Base-by-base conservation (phyloP, 352 stramenopile species). In the Phytopythium chamaehyphon region DNA sequence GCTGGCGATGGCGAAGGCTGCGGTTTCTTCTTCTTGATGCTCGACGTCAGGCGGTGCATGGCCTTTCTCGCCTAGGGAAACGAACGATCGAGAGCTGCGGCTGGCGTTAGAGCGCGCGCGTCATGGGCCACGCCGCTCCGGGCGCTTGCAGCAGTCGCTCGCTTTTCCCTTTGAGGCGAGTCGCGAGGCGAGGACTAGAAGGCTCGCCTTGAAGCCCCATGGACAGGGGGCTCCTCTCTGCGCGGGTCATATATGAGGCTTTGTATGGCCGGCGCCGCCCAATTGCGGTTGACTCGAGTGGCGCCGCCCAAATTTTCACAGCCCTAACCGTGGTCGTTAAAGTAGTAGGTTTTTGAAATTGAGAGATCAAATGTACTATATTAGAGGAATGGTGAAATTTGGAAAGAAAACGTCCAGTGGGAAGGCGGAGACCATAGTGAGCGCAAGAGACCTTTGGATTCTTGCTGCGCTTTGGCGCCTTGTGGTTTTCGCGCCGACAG, bases 231-330 rank as follows among this genome's bases (percentile, higher is more conserved):
- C 24, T 16, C 24, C 28, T n/a, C 28, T 12, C n/a, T 40, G 10
- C 37, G 46, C 18, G n/a, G n/a, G 46, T 33, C 16, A 14, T 52
- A 33, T 52, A 42, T 52, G 33, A 36, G 35, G 7, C 14, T 42
- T 14, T 45, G 47, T 53, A 53, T 53, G 35, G 10, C 0, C 12
- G 14, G 47, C 19, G 22, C 6, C 12, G n/a, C 44, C n/a, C 3
- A 51, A 43, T 9, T 19, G 9, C 18, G 31, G 19, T 35, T 49
- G 43, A 49, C 11, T 23, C 21, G 28, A 33, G 26, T 18, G 11
- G n/a, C 28, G 38, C n/a, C 33, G 19, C 45, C 58, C 61, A 88
- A 88, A 88, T 63, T 88, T 88, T 88, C 74, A 79, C 24, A 80
- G 47, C 73, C 76, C 76, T 86, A 88, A 64, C 64, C 73, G 40